Evolutionary conservation across 352 stramenopile species (phyloP), one percentile per base, ranked within the genome.

Genomic region (Phytophthora rubi): DNA sequence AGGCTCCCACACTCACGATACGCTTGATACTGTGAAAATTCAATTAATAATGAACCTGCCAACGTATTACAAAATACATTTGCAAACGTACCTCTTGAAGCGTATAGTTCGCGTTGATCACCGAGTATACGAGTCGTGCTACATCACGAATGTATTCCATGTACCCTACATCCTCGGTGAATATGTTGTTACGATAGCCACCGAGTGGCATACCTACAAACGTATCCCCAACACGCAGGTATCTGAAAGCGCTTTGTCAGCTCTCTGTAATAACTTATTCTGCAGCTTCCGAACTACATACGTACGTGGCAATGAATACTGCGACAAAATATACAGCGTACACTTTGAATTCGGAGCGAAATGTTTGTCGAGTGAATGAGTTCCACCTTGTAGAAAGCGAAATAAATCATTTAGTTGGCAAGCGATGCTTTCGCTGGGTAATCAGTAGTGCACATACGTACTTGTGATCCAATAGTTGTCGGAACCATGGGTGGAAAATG

Each of bases 391-490:
- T 45, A 44, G 18, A 53, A 45, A 16, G 26, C 57, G 3, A 59
- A 33, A 21, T 15, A 18, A 8, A 23, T 53, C 35, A 48, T 12
- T 28, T 16, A 61, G 4, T 6, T 26, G 37, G 2, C 26, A 47
- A 54, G n/a, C 23, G 32, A 37, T 48, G 35, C 16, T 5, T 9
- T 44, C 18, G 3, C 13, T 6, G 37, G 28, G 3, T 52, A 44
- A 45, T 2, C 9, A 52, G 42, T 23, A 9, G 12, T 47, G 30
- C 15, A 52, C 9, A 28, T 15, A 62, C 67, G 35, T 72, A 93
- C 87, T 94, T 94, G 70, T 92, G 83, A 28, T 94, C 82, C 64
- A 93, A 79, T 13, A 94, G 68, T 54, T 94, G 82, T 15, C 68
- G 77, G 30, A 93, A 84, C 87, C 87, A 94, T 12, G 85, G 83